Conservation (phyloP, 1,139 yeast genomes). For the Taiozyma onychis region DNA sequence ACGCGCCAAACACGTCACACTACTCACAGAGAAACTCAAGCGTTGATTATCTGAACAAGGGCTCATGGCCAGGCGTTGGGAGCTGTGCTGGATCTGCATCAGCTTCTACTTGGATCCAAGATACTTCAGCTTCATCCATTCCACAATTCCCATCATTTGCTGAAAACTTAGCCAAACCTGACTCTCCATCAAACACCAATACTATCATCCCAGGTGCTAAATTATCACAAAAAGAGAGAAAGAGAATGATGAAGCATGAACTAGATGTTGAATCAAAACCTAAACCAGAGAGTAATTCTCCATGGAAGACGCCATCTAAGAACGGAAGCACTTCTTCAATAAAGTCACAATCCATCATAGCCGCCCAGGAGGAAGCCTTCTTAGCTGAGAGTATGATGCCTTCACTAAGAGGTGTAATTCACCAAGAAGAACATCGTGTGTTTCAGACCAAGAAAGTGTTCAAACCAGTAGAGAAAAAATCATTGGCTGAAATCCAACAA, state of each 20-base stretch:
- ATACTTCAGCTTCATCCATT: neutral
- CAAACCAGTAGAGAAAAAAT: conserved; percentile 29
- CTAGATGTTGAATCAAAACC: conserved; percentile 1
- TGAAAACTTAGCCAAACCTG: conserved; percentile 1
- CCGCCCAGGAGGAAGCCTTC: conserved; percentile 18
- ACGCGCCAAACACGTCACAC: neutral
- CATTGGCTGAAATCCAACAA: conserved; percentile 61
- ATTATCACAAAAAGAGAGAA: conserved; percentile 24
- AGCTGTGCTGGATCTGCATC: neutral
- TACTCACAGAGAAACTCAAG: neutral
- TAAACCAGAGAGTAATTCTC: neutral
- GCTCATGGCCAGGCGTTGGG: conserved; percentile 7
- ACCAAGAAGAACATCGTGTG: conserved; percentile 44
- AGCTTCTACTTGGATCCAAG: conserved; percentile 4
- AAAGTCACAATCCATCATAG: conserved; percentile 10
- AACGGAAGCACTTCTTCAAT: conserved; percentile 1
- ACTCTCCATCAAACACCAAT: neutral
- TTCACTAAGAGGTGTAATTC: conserved; percentile 33
- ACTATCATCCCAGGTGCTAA: conserved; percentile 8
- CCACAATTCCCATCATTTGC: conserved; percentile 5
- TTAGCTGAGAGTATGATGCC: conserved; percentile 10
- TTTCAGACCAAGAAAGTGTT: conserved; percentile 27
- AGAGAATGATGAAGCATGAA: conserved; percentile 15
- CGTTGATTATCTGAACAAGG: neutral
- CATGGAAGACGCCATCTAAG: conserved; percentile 11